Base-by-base conservation (phyloP, 2,329 filamentous ascomycete species). In the Passalora sequoiae region DNA sequence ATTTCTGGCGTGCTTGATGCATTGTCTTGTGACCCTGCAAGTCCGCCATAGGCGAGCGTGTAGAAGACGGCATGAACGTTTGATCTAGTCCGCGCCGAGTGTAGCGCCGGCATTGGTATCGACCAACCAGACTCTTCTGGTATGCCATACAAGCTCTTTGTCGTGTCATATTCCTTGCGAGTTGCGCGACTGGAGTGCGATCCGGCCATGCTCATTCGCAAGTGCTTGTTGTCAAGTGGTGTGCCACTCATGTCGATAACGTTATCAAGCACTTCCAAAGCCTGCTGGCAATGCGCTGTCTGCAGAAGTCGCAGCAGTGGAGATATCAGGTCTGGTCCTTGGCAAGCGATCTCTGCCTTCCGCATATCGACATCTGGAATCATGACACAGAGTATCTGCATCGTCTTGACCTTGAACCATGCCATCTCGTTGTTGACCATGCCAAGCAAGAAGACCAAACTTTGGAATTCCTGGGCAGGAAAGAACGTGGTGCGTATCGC, bases 21-120 rank as follows among this genome's bases (percentile, higher is more conserved):
- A 43, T 37, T 43, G 12, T 85, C 78, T 29, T 58, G 55, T 6
- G 75, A 69, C 22, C 66, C 63, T 10, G 60, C 53, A 15, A 64
- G 58, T 33, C 69, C 66, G 9, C 63, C 57, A 21, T 66, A 65
- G 3, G 58, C 53, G 13, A 63, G 46, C 52, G 89, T 94, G 66
- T 95, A 95, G 66, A 96, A 97, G 1, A 92, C 89, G 0, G 89
- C 88, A 63, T 97, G 91, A 2, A 98, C 92, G 57, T 98, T 98
- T 45, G 83, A 79, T 44, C 92, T 78, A 3, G 92, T 97, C 24
- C 82, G 79, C 41, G 84, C 83, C 1, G 89, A 92, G 69, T 95
- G 91, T 43, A 86, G 84, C 1, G 91, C 91, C 12, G 92, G 92
- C 62, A 94, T 80, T 0, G 92, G 91, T 32, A 98, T 88, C 0